Evolutionary conservation across 2,329 filamentous ascomycete genomes (phyloP).

Genomic region (Raffaelea arxii): DNA sequence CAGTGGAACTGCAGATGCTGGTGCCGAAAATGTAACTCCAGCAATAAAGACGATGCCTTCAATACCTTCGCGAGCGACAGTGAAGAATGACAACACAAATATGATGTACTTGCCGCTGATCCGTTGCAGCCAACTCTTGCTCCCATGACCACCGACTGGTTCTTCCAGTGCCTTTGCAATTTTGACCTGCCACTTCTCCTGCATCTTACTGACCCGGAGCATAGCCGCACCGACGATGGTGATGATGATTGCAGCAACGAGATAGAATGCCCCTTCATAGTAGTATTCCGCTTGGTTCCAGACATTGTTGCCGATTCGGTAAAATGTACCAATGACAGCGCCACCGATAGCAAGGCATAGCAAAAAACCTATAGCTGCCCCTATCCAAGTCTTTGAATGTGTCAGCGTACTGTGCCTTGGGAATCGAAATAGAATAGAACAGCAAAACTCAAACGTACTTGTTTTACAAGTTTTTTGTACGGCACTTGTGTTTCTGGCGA

Average conservation of each 20-base stretch:
- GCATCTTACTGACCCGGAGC: constrained; percentile 71
- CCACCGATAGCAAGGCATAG: constrained; percentile 53
- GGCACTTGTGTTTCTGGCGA: too few relatives aligned
- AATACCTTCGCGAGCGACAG: constrained; percentile 75
- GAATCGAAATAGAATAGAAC: too few relatives aligned
- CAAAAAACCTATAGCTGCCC: too few relatives aligned
- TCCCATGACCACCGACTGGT: constrained; percentile 15
- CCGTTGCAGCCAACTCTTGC: constrained; percentile 45
- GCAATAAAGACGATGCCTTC: constrained; percentile 82
- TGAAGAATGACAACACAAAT: constrained; percentile 80
- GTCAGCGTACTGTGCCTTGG: too few relatives aligned
- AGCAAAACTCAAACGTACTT: constrained; percentile 60
- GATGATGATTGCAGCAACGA: constrained; percentile 72
- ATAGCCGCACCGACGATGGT: constrained; percentile 71
- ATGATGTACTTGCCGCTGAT: constrained; percentile 58
- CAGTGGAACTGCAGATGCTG: neutral
- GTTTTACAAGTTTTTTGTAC: constrained; percentile 58
- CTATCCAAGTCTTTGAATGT: too few relatives aligned
- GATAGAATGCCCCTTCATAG: constrained; percentile 71
- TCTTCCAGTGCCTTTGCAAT: constrained; percentile 55
- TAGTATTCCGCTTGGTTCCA: constrained; percentile 63
- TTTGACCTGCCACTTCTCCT: constrained; percentile 82
- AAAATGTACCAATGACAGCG: constrained; percentile 61
- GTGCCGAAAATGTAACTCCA: constrained; percentile 44
- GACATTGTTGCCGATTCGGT: constrained; percentile 53